Percentiles rank a stretch among this genome's conserved stretches.
Evolutionary conservation across 2,329 filamentous ascomycete species (phyloP).

Genomic region (Lachnellula willkommii): DNA sequence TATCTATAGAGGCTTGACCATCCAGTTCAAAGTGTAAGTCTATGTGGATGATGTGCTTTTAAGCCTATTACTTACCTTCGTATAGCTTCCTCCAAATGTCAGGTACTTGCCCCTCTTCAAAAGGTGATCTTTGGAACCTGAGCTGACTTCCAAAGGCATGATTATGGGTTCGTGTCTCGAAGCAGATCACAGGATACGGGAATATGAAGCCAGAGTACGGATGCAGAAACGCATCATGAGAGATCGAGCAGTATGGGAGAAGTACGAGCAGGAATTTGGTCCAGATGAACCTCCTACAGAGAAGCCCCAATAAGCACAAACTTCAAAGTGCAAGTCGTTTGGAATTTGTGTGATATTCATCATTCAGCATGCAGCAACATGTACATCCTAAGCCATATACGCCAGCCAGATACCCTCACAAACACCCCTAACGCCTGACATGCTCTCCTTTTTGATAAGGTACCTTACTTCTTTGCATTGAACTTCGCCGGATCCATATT

Average conservation of each 20-base stretch:
- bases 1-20: constrained; percentile 64
- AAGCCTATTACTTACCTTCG: neutral
- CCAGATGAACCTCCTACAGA: constrained; percentile 8
- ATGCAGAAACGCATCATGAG: constrained; percentile 57
- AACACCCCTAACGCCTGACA: constrained; percentile 22
- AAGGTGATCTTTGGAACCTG: neutral
- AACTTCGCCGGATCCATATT: constrained; percentile 94
- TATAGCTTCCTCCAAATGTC: constrained; percentile 75
- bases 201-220: constrained; percentile 61
- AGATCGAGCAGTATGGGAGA: constrained; percentile 64
- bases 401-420: constrained; percentile 10
- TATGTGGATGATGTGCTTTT: constrained; percentile 37
- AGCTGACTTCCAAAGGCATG: constrained; percentile 43
- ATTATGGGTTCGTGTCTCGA: constrained; percentile 72
- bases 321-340: neutral
- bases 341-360: neutral
- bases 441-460: constrained; percentile 6
- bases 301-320: constrained; percentile 11
- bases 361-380: neutral
- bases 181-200: constrained; percentile 62
- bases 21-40: constrained; percentile 72
- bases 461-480: constrained; percentile 31
- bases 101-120: constrained; percentile 34
- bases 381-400: constrained; percentile 9
- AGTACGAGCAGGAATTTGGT: constrained; percentile 53